phyloP scores from a whole-genome alignment of 306 rosid species.

The Datisca glomerata region DNA sequence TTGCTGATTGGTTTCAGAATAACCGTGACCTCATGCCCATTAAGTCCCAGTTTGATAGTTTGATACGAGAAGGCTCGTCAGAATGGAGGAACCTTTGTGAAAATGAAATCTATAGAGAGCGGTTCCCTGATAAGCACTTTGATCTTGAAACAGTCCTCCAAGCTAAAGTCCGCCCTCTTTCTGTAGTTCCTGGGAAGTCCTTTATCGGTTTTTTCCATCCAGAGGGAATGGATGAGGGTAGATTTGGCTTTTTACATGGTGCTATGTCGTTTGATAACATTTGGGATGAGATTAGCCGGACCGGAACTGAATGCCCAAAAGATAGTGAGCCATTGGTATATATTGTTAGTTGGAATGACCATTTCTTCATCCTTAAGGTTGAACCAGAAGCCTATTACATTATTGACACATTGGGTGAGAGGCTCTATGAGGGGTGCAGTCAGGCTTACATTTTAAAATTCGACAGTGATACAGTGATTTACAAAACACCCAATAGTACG shows the following conservation, averaged over 20 bases:
- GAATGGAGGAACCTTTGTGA: constrained; percentile 95
- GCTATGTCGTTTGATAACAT: constrained; percentile 97
- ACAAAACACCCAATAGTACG: constrained; percentile 30
- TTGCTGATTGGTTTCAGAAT: constrained; percentile 91
- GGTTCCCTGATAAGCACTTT: constrained; percentile 93
- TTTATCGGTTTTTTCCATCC: constrained; percentile 94
- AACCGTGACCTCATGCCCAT: constrained; percentile 75
- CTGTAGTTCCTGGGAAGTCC: constrained; percentile 64
- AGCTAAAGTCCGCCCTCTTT: constrained; percentile 84
- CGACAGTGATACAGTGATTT: constrained; percentile 45
- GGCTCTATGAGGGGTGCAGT: constrained; percentile 91
- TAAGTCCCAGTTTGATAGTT: constrained; percentile 88
- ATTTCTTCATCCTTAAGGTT: constrained; percentile 92
- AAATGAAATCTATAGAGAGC: constrained; percentile 63
- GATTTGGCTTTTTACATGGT: constrained; percentile 77
- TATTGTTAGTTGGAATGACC: constrained; percentile 95
- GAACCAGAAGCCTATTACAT: constrained; percentile 81
- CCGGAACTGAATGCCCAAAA: constrained; percentile 33
- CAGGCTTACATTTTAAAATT: constrained; percentile 91
- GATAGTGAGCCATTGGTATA: constrained; percentile 55
- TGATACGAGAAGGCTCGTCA: constrained; percentile 85
- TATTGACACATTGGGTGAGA: constrained; percentile 90
- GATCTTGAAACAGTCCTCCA: constrained; percentile 92
- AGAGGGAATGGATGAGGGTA: constrained; percentile 83
- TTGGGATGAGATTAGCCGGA: constrained; percentile 87